Percentiles rank a stretch among this genome's conserved stretches.
These are phyloP conservation scores for Auxenochlorella pyrenoidosa DNA, from an alignment of 139 green algal genomes.

Conservation along the genomic window DNA sequence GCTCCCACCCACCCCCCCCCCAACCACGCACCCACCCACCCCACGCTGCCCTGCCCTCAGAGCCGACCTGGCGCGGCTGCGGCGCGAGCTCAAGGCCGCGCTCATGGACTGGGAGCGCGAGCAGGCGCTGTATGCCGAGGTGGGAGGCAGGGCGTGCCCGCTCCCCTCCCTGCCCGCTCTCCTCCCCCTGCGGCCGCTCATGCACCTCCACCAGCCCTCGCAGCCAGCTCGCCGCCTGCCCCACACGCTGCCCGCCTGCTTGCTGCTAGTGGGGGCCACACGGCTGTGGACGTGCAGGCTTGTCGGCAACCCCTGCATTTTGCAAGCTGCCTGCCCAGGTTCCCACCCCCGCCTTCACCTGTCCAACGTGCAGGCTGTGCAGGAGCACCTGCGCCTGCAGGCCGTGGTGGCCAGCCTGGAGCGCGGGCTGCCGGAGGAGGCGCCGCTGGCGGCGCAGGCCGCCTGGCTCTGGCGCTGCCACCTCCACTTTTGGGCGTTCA, in stretches of 20 bases:
- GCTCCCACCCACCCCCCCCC: neutral
- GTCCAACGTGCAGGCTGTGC: constrained; percentile 3
- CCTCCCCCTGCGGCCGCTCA: no score
- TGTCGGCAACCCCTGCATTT: no score
- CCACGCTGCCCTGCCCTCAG: neutral
- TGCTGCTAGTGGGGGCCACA: neutral
- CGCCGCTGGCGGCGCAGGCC: neutral
- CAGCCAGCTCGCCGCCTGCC: neutral
- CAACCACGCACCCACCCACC: neutral
- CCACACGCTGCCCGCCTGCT: neutral
- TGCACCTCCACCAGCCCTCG: no score
- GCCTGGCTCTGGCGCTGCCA: constrained; percentile 60
- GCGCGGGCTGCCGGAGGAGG: neutral
- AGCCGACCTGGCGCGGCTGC: constrained; percentile 55
- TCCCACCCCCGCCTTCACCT: no score
- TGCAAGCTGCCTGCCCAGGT: no score
- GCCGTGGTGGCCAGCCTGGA: constrained; percentile 45
- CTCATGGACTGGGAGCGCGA: constrained; percentile 61
- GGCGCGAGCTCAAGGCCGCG: constrained; percentile 50
- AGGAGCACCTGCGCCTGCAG: constrained; percentile 31
- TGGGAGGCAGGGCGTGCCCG: neutral
- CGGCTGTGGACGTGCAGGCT: no score
- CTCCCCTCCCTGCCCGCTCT: no score
- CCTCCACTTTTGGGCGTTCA: constrained; percentile 40
- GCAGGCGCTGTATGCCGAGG: constrained; percentile 54